phyloP scores from a whole-genome alignment of 352 stramenopile species.

The Nothophytophthora sp. region DNA sequence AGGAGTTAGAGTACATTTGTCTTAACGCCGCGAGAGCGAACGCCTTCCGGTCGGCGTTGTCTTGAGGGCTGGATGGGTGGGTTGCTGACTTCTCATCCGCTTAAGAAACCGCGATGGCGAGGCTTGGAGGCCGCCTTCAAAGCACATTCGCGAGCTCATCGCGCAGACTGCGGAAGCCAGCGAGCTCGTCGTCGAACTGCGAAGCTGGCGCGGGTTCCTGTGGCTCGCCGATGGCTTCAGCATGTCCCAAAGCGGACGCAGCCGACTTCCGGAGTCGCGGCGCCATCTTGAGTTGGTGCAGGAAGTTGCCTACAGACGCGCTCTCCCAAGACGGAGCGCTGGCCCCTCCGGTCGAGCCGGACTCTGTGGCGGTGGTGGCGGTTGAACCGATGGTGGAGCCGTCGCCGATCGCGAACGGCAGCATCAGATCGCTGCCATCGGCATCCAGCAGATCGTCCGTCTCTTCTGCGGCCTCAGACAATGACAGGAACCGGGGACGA shows the following conservation, averaged over 20 bases:
- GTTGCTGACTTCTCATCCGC: too few relatives aligned
- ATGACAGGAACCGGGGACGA: conserved; percentile 51
- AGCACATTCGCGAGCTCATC: conserved; percentile 59
- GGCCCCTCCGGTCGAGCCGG: conserved; percentile 22
- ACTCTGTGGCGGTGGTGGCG: conserved; percentile 50
- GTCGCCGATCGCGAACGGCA: conserved; percentile 73
- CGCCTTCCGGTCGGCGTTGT: background rate
- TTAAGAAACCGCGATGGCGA: too few relatives aligned
- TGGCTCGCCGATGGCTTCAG: conserved; percentile 4
- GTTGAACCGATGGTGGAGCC: conserved; percentile 29
- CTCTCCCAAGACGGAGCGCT: conserved; percentile 43
- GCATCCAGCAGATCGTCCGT: conserved; percentile 22
- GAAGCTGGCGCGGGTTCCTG: conserved; percentile 10
- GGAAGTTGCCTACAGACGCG: conserved; percentile 71
- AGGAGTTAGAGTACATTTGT: conserved; percentile 6
- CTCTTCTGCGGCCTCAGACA: conserved; percentile 18
- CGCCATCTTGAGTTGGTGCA: conserved; percentile 81
- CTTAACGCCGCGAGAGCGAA: conserved; percentile 4
- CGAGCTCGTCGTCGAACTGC: conserved; percentile 82
- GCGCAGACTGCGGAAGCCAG: conserved; percentile 63
- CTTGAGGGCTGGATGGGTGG: too few relatives aligned
- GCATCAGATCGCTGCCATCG: conserved; percentile 34
- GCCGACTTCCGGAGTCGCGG: conserved; percentile 44
- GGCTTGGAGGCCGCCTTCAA: too few relatives aligned
- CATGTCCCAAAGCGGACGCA: background rate